Percentiles rank a stretch among this genome's conserved stretches.
phyloP scores from a whole-genome alignment of 208 protist species.

The Kentomonas sorsogonicus region DNA sequence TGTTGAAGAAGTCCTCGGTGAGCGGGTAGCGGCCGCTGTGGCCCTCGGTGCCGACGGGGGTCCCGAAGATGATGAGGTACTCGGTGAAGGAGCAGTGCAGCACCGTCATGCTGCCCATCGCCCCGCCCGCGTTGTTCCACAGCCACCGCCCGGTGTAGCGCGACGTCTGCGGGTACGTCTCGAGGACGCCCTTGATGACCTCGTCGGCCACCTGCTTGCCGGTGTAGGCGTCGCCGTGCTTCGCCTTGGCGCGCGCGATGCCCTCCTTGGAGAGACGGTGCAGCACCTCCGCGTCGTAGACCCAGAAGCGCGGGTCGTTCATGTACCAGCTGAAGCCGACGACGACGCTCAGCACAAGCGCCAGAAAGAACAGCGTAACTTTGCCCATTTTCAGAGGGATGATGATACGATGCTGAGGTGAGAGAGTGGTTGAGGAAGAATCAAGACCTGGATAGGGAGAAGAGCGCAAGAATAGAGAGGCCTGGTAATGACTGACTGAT shows the following conservation, averaged over 20 bases:
- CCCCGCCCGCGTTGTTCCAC: conserved; percentile 89
- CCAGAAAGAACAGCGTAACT: conserved; percentile 9
- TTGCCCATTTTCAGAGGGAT: no score
- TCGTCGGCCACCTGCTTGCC: conserved; percentile 45
- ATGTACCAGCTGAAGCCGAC: conserved; percentile 45
- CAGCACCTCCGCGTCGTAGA: conserved; percentile 67
- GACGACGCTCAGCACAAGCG: conserved; percentile 23
- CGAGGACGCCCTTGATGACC: conserved; percentile 54
- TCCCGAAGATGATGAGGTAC: conserved; percentile 92
- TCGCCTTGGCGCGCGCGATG: conserved; percentile 50
- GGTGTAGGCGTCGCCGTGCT: conserved; percentile 26
- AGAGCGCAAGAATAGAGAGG: no score
- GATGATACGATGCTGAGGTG: no score
- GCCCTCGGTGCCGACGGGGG: conserved; percentile 81
- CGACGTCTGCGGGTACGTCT: conserved; percentile 68
- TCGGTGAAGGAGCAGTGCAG: conserved; percentile 88
- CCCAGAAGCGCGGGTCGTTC: conserved; percentile 60
- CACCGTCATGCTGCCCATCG: conserved; percentile 90
- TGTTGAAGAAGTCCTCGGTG: conserved; percentile 88
- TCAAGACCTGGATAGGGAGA: no score
- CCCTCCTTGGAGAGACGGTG: conserved; percentile 61
- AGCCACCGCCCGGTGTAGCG: conserved; percentile 63
- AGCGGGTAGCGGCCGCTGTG: conserved; percentile 83
- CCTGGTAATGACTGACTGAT: no score
- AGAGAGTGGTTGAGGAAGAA: no score